Conservation (phyloP, 768 basidiomycete species). For the Mycena albidolilacea region DNA sequence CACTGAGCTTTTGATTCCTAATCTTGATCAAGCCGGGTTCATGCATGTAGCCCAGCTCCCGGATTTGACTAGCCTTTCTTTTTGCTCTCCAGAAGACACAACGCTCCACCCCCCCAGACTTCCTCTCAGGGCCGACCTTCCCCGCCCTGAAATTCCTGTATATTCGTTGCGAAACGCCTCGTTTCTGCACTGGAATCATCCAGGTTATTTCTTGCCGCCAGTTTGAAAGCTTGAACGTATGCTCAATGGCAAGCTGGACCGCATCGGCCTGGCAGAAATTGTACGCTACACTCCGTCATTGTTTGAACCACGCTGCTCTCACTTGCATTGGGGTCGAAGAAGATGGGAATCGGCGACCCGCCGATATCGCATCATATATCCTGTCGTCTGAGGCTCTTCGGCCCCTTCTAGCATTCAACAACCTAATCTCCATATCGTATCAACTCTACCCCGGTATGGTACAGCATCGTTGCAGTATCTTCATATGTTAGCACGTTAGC, state of each 20-base stretch:
- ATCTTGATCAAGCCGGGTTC: conserved; percentile 18
- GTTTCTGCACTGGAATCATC: conserved; percentile 16
- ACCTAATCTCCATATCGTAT: not conserved
- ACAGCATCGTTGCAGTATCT: no score
- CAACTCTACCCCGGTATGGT: conserved; percentile 10
- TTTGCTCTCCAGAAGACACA: not conserved
- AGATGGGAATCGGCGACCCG: not conserved
- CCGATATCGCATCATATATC: conserved; percentile 4
- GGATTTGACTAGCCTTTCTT: conserved; percentile 3
- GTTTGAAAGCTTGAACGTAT: not conserved
- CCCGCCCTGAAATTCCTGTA: conserved; percentile 6
- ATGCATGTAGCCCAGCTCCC: conserved; percentile 19
- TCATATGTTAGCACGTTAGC: no score
- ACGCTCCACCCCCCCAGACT: conserved; percentile 8
- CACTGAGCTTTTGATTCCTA: conserved; percentile 7
- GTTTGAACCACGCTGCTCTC: conserved; percentile 7
- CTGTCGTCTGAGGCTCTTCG: conserved; percentile 21
- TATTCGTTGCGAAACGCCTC: conserved; percentile 6
- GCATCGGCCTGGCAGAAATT: conserved; percentile 25
- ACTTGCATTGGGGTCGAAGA: not conserved
- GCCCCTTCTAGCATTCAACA: conserved; percentile 21
- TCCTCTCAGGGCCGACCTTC: conserved; percentile 20
- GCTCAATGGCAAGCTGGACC: conserved; percentile 16
- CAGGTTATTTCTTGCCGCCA: conserved; percentile 23
- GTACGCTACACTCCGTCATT: conserved; percentile 18